A percentile compares a stretch with the other conserved stretches of the same genome.
Conservation (phyloP, 1,284 basidiomycete genomes). For the Volvariella volvacea region DNA sequence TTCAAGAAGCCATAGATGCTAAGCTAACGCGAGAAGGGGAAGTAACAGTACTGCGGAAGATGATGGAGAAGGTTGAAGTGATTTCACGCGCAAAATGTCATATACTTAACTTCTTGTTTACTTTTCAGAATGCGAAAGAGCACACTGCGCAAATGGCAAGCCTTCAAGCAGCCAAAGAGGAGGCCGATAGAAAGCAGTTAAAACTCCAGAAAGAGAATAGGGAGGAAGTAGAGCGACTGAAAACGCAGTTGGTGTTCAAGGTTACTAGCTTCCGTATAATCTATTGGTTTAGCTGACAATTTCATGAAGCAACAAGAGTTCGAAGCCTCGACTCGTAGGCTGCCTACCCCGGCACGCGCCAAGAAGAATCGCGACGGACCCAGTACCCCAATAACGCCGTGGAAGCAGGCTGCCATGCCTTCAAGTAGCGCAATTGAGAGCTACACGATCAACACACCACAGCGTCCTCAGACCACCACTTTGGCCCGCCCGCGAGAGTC, state of each 20-base stretch:
- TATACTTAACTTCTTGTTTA: neutral
- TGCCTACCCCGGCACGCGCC: conserved; percentile 33
- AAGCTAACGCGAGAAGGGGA: conserved; percentile 55
- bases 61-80: conserved; percentile 44
- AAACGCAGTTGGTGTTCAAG: conserved; percentile 65
- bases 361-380: conserved; percentile 29
- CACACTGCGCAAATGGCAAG: conserved; percentile 52
- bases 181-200: conserved; percentile 46
- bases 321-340: conserved; percentile 50
- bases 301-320: conserved; percentile 59
- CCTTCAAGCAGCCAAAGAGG: conserved; percentile 53
- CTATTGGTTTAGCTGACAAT: neutral
- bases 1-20: conserved; percentile 41
- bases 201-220: conserved; percentile 53
- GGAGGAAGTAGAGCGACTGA: conserved; percentile 62
- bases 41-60: conserved; percentile 50
- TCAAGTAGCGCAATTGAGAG: too few relatives aligned
- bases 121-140: conserved; percentile 45
- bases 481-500: too few relatives aligned
- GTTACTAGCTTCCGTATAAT: conserved; percentile 26
- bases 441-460: too few relatives aligned
- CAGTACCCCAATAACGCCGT: neutral
- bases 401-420: neutral
- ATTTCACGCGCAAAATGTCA: neutral
- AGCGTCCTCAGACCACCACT: too few relatives aligned